Percentiles rank a stretch among this genome's conserved stretches.
phyloP scores from a whole-genome alignment of 257 asterid genomes.

The Fraxinus excelsior region DNA sequence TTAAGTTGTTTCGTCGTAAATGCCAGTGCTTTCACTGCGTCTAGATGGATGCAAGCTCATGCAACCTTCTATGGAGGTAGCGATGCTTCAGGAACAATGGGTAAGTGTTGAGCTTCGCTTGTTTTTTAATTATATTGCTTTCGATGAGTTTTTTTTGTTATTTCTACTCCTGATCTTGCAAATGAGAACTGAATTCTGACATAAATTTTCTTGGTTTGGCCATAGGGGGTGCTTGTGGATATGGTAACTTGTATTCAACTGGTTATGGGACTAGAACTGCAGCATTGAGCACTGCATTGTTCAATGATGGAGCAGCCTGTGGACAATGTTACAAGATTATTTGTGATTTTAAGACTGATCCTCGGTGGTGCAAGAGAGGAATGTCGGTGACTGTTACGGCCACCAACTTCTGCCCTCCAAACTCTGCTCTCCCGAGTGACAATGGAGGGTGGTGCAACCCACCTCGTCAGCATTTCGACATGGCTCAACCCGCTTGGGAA shows the following conservation, averaged over 20 bases:
- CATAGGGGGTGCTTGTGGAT: constrained; percentile 45
- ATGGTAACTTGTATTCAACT: constrained; percentile 33
- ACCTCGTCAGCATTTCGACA: background rate
- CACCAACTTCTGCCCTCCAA: background rate
- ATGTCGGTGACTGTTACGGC: background rate
- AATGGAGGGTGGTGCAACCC: constrained; percentile 1
- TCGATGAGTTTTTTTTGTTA: too few species aligned
- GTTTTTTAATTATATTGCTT: too few species aligned
- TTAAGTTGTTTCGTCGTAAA: constrained; percentile 15
- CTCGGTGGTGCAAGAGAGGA: constrained; percentile 4
- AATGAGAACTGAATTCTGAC: too few species aligned
- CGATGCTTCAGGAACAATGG: constrained; percentile 61
- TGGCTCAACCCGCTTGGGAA: constrained; percentile 8
- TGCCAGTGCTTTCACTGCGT: constrained; percentile 42
- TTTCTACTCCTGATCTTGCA: too few species aligned
- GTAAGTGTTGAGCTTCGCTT: constrained; percentile 20
- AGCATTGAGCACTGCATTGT: constrained; percentile 43
- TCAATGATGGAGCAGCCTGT: constrained; percentile 15
- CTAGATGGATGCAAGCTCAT: constrained; percentile 48
- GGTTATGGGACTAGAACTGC: constrained; percentile 48
- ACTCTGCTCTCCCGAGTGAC: background rate
- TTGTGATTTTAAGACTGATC: background rate
- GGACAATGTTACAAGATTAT: constrained; percentile 9
- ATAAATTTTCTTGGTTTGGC: background rate
- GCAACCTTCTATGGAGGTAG: constrained; percentile 55